Evolutionary conservation across 495 filamentous ascomycete genomes (phyloP).

Genomic region (Penicillium salamii): DNA sequence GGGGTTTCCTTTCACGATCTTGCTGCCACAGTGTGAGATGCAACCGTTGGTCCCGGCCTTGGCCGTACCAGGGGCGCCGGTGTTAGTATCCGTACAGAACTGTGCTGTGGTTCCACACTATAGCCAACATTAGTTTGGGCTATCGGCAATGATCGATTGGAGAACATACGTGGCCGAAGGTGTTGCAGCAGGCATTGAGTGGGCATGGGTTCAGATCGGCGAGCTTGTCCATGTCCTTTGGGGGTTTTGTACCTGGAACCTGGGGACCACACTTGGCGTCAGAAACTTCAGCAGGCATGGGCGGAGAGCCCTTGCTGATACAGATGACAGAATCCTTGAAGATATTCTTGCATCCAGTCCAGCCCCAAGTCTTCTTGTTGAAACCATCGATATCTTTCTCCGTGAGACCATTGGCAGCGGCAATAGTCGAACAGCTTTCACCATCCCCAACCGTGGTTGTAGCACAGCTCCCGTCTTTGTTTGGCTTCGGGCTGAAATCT

Average conservation of each 20-base stretch:
- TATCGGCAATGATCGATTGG: background rate
- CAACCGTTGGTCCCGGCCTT: constrained; percentile 34
- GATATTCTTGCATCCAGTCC: background rate
- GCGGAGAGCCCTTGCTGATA: constrained; percentile 41
- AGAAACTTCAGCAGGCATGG: constrained; percentile 32
- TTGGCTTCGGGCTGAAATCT: constrained; percentile 34
- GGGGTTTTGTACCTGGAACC: constrained; percentile 24
- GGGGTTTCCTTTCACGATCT: constrained; percentile 23
- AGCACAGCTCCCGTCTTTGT: constrained; percentile 42
- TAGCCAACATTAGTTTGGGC: background rate
- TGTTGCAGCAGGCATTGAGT: constrained; percentile 30
- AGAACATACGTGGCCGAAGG: constrained; percentile 13
- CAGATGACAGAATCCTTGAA: constrained; percentile 27
- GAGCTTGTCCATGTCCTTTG: constrained; percentile 16
- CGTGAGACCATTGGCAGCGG: constrained; percentile 27
- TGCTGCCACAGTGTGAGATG: constrained; percentile 43
- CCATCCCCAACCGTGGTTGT: constrained; percentile 26
- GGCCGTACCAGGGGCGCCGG: constrained; percentile 36
- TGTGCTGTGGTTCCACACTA: constrained; percentile 5
- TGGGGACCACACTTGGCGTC: constrained; percentile 41
- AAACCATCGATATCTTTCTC: constrained; percentile 24
- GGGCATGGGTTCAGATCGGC: constrained; percentile 27
- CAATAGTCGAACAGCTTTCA: constrained; percentile 31
- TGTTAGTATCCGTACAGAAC: constrained; percentile 23
- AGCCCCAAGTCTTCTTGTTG: constrained; percentile 43